phyloP scores from a whole-genome alignment of 176 grass and related monocot species.

The Lolium multiflorum region DNA sequence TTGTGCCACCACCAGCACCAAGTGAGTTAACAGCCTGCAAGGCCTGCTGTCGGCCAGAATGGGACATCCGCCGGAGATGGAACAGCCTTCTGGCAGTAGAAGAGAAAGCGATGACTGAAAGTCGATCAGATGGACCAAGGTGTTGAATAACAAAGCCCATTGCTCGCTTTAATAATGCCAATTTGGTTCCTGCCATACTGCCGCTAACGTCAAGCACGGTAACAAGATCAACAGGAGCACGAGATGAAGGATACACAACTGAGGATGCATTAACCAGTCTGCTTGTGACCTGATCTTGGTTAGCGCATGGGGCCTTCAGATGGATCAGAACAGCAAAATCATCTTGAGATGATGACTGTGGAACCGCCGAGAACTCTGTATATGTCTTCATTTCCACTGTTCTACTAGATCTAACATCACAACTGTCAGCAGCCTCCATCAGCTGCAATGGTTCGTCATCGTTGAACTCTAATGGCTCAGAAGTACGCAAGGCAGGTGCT shows the following conservation, averaged over 20 bases:
- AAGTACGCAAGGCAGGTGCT: conserved; percentile 37
- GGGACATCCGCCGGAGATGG: conserved; percentile 79
- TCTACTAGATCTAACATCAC: conserved; percentile 53
- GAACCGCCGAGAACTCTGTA: conserved; percentile 64
- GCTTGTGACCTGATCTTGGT: conserved; percentile 49
- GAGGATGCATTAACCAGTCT: conserved; percentile 45
- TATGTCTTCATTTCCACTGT: conserved; percentile 82
- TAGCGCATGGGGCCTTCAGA: conserved; percentile 75
- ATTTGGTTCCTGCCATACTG: conserved; percentile 96
- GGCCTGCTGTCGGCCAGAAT: conserved; percentile 76
- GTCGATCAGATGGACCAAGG: conserved; percentile 85
- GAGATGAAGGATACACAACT: conserved; percentile 47
- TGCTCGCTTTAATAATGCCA: conserved; percentile 90
- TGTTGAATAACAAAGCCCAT: conserved; percentile 98
- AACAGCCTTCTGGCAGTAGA: conserved; percentile 81
- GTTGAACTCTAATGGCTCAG: conserved; percentile 71
- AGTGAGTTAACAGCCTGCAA: conserved; percentile 89
- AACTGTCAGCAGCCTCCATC: conserved; percentile 38
- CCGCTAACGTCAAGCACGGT: conserved; percentile 96
- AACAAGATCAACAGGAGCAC: conserved; percentile 88
- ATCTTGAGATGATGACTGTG: conserved; percentile 60
- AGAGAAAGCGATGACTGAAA: conserved; percentile 94
- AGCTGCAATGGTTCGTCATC: conserved; percentile 86
- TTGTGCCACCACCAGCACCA: conserved; percentile 85
- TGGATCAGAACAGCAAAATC: conserved; percentile 82